A percentile compares a stretch with the other conserved stretches of the same genome.
Conservation (phyloP, 1,284 basidiomycete species). For the Chalciporus sp. region DNA sequence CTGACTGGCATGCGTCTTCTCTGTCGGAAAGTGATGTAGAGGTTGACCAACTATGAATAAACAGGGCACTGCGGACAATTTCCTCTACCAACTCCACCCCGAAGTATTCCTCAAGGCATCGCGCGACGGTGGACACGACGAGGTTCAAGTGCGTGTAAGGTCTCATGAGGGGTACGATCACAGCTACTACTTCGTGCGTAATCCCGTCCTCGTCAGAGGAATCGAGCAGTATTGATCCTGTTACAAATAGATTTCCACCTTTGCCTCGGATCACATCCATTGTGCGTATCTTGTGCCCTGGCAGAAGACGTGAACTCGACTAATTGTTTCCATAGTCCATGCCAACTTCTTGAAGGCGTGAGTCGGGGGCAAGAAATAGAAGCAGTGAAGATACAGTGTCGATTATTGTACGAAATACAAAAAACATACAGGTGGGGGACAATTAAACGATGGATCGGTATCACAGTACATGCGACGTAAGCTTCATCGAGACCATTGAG, state of each 20-base stretch:
- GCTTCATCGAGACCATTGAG: background rate
- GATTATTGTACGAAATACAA: constrained; percentile 7
- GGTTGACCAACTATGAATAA: constrained; percentile 8
- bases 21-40: background rate
- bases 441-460: background rate
- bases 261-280: constrained; percentile 64
- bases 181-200: constrained; percentile 86
- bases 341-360: constrained; percentile 75
- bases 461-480: constrained; percentile 2
- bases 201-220: constrained; percentile 25
- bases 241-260: constrained; percentile 79
- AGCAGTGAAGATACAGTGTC: background rate
- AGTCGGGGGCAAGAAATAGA: constrained; percentile 16
- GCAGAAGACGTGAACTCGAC: background rate
- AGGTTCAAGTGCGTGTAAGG: constrained; percentile 79
- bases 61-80: constrained; percentile 85
- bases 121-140: constrained; percentile 69
- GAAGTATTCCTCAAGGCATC: constrained; percentile 86
- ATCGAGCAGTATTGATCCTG: constrained; percentile 67
- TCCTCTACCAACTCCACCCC: constrained; percentile 89
- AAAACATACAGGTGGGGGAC: background rate
- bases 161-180: constrained; percentile 93
- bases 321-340: constrained; percentile 55
- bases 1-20: background rate
- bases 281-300: constrained; percentile 36